A percentile compares a stretch with the other conserved stretches of the same genome.
These are phyloP conservation scores for Massariosphaeria phaeospora DNA, from an alignment of 495 filamentous ascomycete species.

Conservation along the genomic window DNA sequence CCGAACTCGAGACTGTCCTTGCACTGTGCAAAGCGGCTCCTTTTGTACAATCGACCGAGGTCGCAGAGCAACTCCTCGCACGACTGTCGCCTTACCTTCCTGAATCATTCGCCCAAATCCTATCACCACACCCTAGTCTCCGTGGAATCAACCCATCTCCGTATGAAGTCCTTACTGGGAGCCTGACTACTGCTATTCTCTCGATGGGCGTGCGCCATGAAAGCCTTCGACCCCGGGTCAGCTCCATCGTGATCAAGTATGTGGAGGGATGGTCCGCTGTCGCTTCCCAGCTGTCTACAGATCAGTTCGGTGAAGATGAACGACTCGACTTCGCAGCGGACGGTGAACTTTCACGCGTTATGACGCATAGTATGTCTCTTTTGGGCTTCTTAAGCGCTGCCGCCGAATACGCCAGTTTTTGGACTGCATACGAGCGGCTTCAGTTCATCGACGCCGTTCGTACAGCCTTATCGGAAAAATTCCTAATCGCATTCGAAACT, in stretches of 20 bases:
- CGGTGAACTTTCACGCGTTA: slow-evolving; percentile 54
- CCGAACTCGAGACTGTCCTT: slow-evolving; percentile 83
- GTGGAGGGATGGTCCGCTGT: slow-evolving; percentile 42
- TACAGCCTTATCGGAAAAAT: slow-evolving; percentile 70
- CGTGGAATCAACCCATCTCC: slow-evolving; percentile 79
- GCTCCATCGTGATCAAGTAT: slow-evolving; percentile 60
- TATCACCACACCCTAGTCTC: slow-evolving; percentile 75
- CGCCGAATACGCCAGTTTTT: slow-evolving; percentile 70
- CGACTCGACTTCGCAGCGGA: slow-evolving; percentile 43
- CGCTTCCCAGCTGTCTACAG: slow-evolving; percentile 26
- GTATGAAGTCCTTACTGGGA: slow-evolving; percentile 77
- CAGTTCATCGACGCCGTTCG: slow-evolving; percentile 63
- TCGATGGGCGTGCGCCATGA: slow-evolving; percentile 66
- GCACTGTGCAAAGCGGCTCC: slow-evolving; percentile 85
- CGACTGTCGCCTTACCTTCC: slow-evolving; percentile 78
- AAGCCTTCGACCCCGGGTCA: slow-evolving; percentile 56
- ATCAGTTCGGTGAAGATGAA: slow-evolving; percentile 32
- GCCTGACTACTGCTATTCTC: slow-evolving; percentile 72
- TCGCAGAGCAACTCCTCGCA: slow-evolving; percentile 64
- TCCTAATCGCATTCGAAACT: slow-evolving; percentile 76
- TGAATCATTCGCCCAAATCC: slow-evolving; percentile 71
- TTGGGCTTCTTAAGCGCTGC: slow-evolving; percentile 82
- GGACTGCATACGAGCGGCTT: slow-evolving; percentile 65
- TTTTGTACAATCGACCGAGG: slow-evolving; percentile 57
- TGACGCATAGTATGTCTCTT: slow-evolving; percentile 72